Percentiles rank a stretch among this genome's conserved stretches.
Conservation (phyloP, 768 basidiomycete species). For the Psilocybe cubensis region DNA sequence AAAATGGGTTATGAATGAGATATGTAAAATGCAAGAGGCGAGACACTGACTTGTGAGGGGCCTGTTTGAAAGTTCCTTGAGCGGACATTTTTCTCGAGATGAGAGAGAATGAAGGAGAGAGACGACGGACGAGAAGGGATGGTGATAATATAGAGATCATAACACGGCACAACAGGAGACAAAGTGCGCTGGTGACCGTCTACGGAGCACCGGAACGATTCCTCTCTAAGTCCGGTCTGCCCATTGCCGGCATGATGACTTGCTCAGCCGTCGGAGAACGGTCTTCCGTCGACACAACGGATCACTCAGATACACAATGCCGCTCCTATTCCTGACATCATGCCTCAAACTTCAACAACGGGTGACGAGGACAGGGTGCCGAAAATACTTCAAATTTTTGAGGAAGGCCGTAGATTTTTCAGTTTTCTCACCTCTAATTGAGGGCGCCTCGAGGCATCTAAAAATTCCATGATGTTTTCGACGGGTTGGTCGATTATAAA, state of each 20-base stretch:
- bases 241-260: slow-evolving; percentile 4
- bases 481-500: too few relatives aligned
- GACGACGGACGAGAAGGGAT: slow-evolving; percentile 14
- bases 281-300: slow-evolving; percentile 12
- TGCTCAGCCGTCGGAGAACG: slow-evolving; percentile 20
- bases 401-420: too few relatives aligned
- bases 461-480: too few relatives aligned
- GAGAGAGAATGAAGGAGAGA: slow-evolving; percentile 15
- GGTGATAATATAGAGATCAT: slow-evolving; percentile 21
- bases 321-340: not conserved
- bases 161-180: slow-evolving; percentile 16
- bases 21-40: not conserved
- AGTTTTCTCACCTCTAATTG: too few relatives aligned
- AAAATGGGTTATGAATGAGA: slow-evolving; percentile 9
- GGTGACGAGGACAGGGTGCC: too few relatives aligned
- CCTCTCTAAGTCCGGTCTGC: slow-evolving; percentile 25
- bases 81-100: slow-evolving; percentile 13
- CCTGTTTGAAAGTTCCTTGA: slow-evolving; percentile 27
- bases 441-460: too few relatives aligned
- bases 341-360: too few relatives aligned
- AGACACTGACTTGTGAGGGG: slow-evolving; percentile 40
- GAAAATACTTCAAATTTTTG: too few relatives aligned
- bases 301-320: not conserved
- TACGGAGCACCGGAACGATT: slow-evolving; percentile 11
- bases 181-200: not conserved